Percentiles rank a stretch among this genome's conserved stretches.
These are phyloP conservation scores for Vitis vinifera DNA, from an alignment of 164 flowering plant species.

Conservation along the genomic window DNA sequence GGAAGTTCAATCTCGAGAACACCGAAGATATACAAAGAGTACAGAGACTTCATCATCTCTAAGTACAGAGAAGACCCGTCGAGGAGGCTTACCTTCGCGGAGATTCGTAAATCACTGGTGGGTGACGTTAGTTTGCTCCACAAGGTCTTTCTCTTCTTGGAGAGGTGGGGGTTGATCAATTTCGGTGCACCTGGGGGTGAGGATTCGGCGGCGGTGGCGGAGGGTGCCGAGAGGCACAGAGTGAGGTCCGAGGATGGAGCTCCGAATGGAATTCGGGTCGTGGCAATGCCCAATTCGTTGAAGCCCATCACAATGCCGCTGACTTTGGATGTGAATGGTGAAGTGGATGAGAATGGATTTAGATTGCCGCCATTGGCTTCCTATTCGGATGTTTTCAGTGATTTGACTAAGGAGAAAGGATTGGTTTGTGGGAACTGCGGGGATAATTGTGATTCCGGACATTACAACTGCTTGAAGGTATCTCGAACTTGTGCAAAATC, in stretches of 20 bases:
- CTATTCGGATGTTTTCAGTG: conserved; percentile 63
- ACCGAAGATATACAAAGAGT: conserved; percentile 80
- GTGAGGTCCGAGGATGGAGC: conserved; percentile 75
- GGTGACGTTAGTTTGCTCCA: conserved; percentile 72
- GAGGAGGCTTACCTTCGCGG: conserved; percentile 69
- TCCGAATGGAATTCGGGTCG: conserved; percentile 77
- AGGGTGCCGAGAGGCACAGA: conserved; percentile 23
- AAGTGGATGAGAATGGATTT: conserved; percentile 24
- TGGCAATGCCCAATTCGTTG: conserved; percentile 53
- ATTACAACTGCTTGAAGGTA: conserved; percentile 62
- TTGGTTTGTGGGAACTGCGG: conserved; percentile 65
- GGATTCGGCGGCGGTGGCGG: conserved; percentile 13
- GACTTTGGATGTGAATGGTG: conserved; percentile 13
- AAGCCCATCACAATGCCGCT: conserved; percentile 34
- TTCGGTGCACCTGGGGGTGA: conserved; percentile 32
- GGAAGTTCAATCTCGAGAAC: conserved; percentile 66
- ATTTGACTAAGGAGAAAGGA: conserved; percentile 28
- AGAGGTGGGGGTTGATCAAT: conserved; percentile 88
- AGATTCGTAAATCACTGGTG: conserved; percentile 70
- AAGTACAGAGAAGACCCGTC: conserved; percentile 85
- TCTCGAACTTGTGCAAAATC: not conserved
- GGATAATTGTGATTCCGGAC: conserved; percentile 41
- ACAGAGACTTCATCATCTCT: conserved; percentile 81
- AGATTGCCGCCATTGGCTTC: conserved; percentile 73
- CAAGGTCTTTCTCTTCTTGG: conserved; percentile 71